Percentiles rank a stretch among this genome's conserved stretches.
These are phyloP conservation scores for Fusarium anthophilum DNA, from an alignment of 2,329 filamentous ascomycete genomes.

Conservation along the genomic window DNA sequence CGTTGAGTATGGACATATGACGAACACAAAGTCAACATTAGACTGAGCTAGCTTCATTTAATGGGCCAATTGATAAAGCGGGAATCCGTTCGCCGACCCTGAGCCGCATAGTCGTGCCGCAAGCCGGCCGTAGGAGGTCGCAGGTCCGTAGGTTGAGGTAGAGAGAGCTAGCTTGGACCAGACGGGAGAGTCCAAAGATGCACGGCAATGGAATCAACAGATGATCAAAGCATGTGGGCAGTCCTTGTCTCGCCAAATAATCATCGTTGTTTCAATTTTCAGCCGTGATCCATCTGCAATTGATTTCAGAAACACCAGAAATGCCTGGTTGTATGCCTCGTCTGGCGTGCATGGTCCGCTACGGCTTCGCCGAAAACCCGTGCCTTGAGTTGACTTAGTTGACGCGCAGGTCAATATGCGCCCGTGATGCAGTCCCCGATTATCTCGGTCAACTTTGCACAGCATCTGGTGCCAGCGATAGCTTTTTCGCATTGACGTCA, in stretches of 20 bases:
- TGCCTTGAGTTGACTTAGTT: not conserved
- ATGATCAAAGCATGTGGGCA: not conserved
- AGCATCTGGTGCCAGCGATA: not conserved
- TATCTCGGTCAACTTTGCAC: slow-evolving; percentile 5
- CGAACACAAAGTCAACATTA: not conserved
- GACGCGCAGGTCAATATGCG: slow-evolving; percentile 10
- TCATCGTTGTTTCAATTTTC: not conserved
- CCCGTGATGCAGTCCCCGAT: not conserved
- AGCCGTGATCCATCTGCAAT: not conserved
- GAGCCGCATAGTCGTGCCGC: not conserved
- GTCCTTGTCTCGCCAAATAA: not conserved
- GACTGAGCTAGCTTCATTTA: not conserved
- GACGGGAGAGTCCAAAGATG: not conserved
- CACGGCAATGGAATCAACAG: not conserved
- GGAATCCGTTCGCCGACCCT: not conserved
- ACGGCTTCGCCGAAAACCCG: slow-evolving; percentile 23
- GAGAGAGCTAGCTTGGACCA: not conserved
- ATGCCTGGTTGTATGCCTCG: slow-evolving; percentile 1
- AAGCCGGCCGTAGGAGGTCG: not conserved
- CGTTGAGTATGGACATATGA: not conserved
- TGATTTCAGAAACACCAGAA: not conserved
- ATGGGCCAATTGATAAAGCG: not conserved
- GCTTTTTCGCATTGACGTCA: slow-evolving; percentile 3
- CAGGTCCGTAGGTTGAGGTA: not conserved
- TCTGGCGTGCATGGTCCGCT: slow-evolving; percentile 3